Evolutionary conservation across 768 basidiomycete genomes (phyloP), one percentile per base, ranked within the genome.

Genomic region (Cyclocybe aegerita): DNA sequence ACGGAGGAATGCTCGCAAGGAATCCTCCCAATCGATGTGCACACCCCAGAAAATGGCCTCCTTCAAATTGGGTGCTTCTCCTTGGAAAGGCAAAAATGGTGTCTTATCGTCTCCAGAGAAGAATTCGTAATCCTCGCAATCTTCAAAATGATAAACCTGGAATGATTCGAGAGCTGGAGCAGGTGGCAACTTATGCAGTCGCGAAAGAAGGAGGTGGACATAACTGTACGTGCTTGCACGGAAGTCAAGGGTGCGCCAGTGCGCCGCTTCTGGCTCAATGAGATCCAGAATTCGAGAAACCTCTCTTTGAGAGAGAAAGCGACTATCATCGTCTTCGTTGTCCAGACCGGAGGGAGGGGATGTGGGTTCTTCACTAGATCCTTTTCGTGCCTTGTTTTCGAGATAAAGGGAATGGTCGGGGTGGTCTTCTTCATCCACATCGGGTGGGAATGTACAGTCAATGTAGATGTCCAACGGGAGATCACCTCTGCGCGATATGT

Each of bases 11-110:
- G 64, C 50, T 15, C 73, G 61, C 11, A 74, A 69, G 32, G 71
- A 55, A n/a, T 40, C 68, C 30, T 75, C 70, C 88, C 88, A 90
- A 49, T 83, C 76, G 32, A 90, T 64, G 53, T 87, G 87, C 4
- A 88, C 82, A 35, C 86, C 87, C 82, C 83, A 87, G 23, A 90
- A 70, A 8, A 70, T 68, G 32, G 81, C 64, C 4, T 66, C 58
- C 14, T 62, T 66, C 10, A 90, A 68, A 7, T 69, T 73, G 1
- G 88, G 88, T 12, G 74, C 74, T 17, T 77, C 74, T 2, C 79
- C 73, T 47, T 80, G 72, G 58, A 89, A 83, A 12, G 80, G 72
- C 9, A 74, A 66, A 54, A 76, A 75, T 15, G 67, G 67, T 8
- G 67, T 70, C 39, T 63, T 66, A 40, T 80, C 69, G 14, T 71